Percentiles rank a stretch among this genome's conserved stretches.
Evolutionary conservation across 2,329 filamentous ascomycete species (phyloP).

Genomic region (Kalmusia sp.): DNA sequence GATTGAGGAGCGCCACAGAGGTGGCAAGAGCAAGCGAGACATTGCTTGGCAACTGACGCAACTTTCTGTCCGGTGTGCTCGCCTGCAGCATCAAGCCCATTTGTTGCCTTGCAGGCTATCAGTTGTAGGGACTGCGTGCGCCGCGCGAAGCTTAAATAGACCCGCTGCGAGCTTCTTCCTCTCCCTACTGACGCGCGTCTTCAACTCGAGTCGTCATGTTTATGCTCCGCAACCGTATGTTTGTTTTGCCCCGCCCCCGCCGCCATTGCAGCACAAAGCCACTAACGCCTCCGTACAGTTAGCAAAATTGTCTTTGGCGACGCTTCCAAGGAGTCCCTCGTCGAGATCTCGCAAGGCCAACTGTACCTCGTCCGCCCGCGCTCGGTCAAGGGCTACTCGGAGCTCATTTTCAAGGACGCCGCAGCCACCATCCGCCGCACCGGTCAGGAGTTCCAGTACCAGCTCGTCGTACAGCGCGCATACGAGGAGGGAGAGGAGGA

Average conservation of each 20-base stretch:
- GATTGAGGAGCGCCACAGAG: constrained; percentile 4
- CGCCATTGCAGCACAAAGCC: constrained; percentile 25
- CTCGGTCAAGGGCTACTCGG: constrained; percentile 96
- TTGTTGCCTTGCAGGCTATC: constrained; percentile 25
- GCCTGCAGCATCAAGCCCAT: constrained; percentile 18
- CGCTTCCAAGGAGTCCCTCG: constrained; percentile 87
- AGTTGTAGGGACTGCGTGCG: constrained; percentile 21
- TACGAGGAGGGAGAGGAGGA: constrained; percentile 98
- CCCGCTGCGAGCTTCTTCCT: constrained; percentile 19
- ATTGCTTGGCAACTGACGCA: constrained; percentile 18
- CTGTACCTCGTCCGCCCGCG: constrained; percentile 95
- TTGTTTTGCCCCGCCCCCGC: constrained; percentile 33
- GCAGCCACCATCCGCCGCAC: constrained; percentile 91
- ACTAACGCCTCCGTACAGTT: constrained; percentile 60
- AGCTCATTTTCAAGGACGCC: constrained; percentile 98
- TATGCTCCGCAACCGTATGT: constrained; percentile 50
- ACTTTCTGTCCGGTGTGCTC: constrained; percentile 8
- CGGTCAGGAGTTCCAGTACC: constrained; percentile 94
- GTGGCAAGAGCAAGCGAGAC: constrained; percentile 9
- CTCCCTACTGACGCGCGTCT: constrained; percentile 9
- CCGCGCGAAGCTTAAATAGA: constrained; percentile 26
- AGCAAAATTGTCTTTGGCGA: constrained; percentile 93
- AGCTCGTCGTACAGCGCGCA: constrained; percentile 92
- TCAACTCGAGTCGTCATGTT: constrained; percentile 40
- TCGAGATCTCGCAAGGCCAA: constrained; percentile 93